These are phyloP conservation scores for Papiliotrema laurentii DNA, from an alignment of 1,284 basidiomycete species.

Conservation along the genomic window DNA sequence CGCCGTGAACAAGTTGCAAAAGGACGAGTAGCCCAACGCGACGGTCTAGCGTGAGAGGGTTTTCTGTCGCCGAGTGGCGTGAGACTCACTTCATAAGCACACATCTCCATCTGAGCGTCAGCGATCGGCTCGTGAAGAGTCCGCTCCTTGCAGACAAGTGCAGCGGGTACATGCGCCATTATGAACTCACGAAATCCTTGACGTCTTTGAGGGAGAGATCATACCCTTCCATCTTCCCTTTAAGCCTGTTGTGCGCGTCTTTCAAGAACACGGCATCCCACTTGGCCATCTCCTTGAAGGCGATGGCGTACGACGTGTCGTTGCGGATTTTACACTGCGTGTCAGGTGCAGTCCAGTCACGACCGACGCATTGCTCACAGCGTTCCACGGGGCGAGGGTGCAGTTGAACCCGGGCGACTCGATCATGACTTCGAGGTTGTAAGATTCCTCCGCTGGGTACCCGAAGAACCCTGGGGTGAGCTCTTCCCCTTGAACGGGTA, in stretches of 20 bases:
- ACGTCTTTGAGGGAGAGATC: conserved; percentile 66
- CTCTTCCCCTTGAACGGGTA: neutral
- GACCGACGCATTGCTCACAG: too few species aligned
- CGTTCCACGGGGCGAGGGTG: conserved; percentile 50
- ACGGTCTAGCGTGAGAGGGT: conserved; percentile 38
- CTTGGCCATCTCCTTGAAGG: conserved; percentile 31
- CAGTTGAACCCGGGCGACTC: conserved; percentile 51
- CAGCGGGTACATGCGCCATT: too few species aligned
- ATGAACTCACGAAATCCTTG: conserved; percentile 26
- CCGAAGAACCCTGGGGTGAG: conserved; percentile 44
- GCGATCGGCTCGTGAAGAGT: conserved; percentile 56
- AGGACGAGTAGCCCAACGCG: conserved; percentile 50
- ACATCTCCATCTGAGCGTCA: conserved; percentile 46
- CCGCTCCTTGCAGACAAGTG: too few species aligned
- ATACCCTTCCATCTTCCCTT: conserved; percentile 60
- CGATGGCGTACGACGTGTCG: conserved; percentile 15
- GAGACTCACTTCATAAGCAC: conserved; percentile 56
- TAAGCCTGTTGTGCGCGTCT: conserved; percentile 61
- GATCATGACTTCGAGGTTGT: conserved; percentile 48
- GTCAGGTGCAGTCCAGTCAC: neutral
- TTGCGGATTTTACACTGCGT: conserved; percentile 23
- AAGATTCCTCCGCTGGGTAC: conserved; percentile 47
- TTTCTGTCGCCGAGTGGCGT: neutral
- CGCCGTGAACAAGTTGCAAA: conserved; percentile 59
- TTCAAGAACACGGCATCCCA: conserved; percentile 71